Percentiles rank a stretch among this genome's conserved stretches.
These are phyloP conservation scores for Pseudohalonectria lignicola DNA, from an alignment of 2,329 filamentous ascomycete species.

Conservation along the genomic window DNA sequence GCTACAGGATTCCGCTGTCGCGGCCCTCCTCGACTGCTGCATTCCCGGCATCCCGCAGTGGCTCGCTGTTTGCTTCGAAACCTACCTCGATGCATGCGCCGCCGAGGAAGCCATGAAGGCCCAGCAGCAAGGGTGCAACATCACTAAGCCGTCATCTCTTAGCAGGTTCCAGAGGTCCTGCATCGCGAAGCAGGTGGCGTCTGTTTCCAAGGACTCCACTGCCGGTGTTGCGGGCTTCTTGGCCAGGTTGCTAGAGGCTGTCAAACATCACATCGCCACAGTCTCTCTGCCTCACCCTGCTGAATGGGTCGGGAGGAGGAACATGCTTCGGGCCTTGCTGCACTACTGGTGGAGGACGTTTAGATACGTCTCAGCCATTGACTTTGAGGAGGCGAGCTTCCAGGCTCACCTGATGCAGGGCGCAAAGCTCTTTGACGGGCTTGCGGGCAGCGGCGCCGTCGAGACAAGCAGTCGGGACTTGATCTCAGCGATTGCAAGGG, in stretches of 20 bases:
- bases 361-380: slow-evolving; percentile 26
- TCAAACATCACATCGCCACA: slow-evolving; percentile 33
- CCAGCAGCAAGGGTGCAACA: slow-evolving; percentile 29
- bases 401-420: slow-evolving; percentile 50
- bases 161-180: slow-evolving; percentile 51
- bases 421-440: slow-evolving; percentile 26
- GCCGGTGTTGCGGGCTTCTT: slow-evolving; percentile 42
- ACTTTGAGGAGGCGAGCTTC: slow-evolving; percentile 53
- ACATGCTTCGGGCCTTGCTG: slow-evolving; percentile 20
- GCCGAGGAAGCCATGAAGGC: slow-evolving; percentile 28
- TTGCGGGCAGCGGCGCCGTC: slow-evolving; percentile 12
- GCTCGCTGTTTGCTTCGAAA: slow-evolving; percentile 41
- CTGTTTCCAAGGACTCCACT: slow-evolving; percentile 51
- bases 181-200: slow-evolving; percentile 40
- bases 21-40: slow-evolving; percentile 28
- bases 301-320: slow-evolving; percentile 14
- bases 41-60: slow-evolving; percentile 28
- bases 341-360: slow-evolving; percentile 46
- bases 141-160: slow-evolving; percentile 39
- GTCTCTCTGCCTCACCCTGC: slow-evolving; percentile 13
- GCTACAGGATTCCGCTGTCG: slow-evolving; percentile 44
- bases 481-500: slow-evolving; percentile 24
- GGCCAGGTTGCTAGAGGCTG: slow-evolving; percentile 23
- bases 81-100: slow-evolving; percentile 30
- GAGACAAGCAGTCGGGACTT: too few species aligned